phyloP scores from a whole-genome alignment of 129 eudicot genomes.

The Heracleum sosnowskyi region DNA sequence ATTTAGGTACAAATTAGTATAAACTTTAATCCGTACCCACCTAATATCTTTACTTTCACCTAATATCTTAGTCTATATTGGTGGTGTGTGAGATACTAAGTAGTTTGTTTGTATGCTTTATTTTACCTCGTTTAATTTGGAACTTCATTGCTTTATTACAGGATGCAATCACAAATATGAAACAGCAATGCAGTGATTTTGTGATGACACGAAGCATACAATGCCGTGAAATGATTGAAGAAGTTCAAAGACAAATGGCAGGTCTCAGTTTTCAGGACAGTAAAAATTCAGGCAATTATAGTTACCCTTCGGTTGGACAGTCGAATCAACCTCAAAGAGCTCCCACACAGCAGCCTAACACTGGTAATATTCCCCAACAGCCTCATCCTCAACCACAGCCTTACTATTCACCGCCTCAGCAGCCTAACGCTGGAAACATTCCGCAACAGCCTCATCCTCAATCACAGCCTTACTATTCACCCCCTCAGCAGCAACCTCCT shows the following conservation, averaged over 20 bases:
- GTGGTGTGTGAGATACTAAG: background rate
- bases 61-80: background rate
- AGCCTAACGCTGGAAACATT: conserved; percentile 25
- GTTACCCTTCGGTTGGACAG: conserved; percentile 46
- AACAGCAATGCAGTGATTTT: conserved; percentile 95
- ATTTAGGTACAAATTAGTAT: background rate
- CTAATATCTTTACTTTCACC: background rate
- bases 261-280: conserved; percentile 86
- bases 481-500: conserved; percentile 45
- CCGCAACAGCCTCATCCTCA: conserved; percentile 39
- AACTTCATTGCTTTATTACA: conserved; percentile 22
- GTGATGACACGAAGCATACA: conserved; percentile 94
- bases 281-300: conserved; percentile 40
- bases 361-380: conserved; percentile 29
- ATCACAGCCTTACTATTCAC: conserved; percentile 42
- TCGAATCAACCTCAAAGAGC: conserved; percentile 44
- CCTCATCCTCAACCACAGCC: conserved; percentile 43
- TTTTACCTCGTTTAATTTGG: background rate
- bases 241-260: conserved; percentile 70
- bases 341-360: conserved; percentile 34
- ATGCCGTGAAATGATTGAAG: conserved; percentile 94
- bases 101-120: background rate
- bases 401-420: conserved; percentile 43
- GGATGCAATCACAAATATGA: conserved; percentile 90
- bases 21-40: background rate